phyloP scores from a whole-genome alignment of 345 rosid genomes.

The Dovyalis caffra region DNA sequence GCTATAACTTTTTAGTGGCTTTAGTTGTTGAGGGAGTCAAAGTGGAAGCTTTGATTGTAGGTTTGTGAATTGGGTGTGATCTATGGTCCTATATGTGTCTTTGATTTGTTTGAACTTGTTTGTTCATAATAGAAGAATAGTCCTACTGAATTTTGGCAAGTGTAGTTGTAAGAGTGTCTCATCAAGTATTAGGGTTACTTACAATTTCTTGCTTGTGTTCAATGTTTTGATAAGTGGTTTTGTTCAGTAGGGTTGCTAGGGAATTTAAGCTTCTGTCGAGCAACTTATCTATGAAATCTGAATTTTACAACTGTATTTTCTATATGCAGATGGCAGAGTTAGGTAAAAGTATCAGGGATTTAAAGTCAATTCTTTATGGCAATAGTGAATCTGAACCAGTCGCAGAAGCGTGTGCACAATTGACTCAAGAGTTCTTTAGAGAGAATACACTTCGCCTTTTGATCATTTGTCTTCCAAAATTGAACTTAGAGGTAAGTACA shows the following conservation, averaged over 20 bases:
- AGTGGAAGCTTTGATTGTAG: constrained; percentile 1
- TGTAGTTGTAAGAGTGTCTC: background rate
- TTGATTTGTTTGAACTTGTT: background rate
- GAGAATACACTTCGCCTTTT: constrained; percentile 76
- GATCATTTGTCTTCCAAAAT: constrained; percentile 71
- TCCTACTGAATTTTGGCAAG: background rate
- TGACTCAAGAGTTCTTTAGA: constrained; percentile 92
- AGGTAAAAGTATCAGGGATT: constrained; percentile 69
- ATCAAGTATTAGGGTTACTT: background rate
- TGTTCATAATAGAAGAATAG: background rate
- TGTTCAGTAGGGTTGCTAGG: background rate
- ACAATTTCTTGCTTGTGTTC: background rate
- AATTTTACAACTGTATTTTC: background rate
- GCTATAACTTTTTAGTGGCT: background rate
- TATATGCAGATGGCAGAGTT: constrained; percentile 77
- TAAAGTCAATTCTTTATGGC: constrained; percentile 88
- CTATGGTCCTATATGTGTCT: background rate
- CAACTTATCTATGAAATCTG: background rate
- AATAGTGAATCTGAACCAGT: constrained; percentile 96
- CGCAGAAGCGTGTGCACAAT: constrained; percentile 80
- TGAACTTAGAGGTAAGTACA: constrained; percentile 76
- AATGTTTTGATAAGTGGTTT: background rate
- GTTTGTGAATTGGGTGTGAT: background rate
- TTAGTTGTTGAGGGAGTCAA: background rate
- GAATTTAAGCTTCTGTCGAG: background rate